These are phyloP conservation scores for Pisolithus sp. DNA, from an alignment of 768 basidiomycete species.

Conservation along the genomic window DNA sequence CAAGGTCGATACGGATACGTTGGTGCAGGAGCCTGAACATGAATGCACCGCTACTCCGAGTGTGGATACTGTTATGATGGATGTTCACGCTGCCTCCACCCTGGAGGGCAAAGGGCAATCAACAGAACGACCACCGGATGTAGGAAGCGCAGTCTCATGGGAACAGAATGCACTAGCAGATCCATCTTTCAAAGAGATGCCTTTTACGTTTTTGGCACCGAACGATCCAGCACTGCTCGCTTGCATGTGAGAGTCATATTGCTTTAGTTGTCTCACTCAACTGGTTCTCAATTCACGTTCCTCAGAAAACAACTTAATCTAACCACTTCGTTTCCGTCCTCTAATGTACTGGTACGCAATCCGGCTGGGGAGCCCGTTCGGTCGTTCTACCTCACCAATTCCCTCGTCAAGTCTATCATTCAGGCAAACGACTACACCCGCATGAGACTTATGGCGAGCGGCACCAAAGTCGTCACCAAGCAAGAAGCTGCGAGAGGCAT, in stretches of 20 bases:
- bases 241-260: constrained; percentile 56
- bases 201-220: constrained; percentile 74
- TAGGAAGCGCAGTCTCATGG: neutral
- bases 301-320: constrained; percentile 69
- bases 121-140: neutral
- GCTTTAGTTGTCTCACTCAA: neutral
- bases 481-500: constrained; percentile 69
- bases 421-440: constrained; percentile 75
- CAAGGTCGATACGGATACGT: constrained; percentile 29
- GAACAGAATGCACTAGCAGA: constrained; percentile 17
- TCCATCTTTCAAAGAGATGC: constrained; percentile 77
- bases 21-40: constrained; percentile 3
- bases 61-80: constrained; percentile 1
- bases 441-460: constrained; percentile 85
- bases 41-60: constrained; percentile 3
- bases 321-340: constrained; percentile 59
- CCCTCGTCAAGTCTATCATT: constrained; percentile 76
- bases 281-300: neutral
- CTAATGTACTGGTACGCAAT: constrained; percentile 84
- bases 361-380: constrained; percentile 64
- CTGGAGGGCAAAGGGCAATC: constrained; percentile 2
- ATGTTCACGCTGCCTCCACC: neutral
- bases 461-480: constrained; percentile 87
- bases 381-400: constrained; percentile 84
- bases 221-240: constrained; percentile 62